phyloP scores from a whole-genome alignment of 495 filamentous ascomycete genomes.

The Penicillium longicatenatum region DNA sequence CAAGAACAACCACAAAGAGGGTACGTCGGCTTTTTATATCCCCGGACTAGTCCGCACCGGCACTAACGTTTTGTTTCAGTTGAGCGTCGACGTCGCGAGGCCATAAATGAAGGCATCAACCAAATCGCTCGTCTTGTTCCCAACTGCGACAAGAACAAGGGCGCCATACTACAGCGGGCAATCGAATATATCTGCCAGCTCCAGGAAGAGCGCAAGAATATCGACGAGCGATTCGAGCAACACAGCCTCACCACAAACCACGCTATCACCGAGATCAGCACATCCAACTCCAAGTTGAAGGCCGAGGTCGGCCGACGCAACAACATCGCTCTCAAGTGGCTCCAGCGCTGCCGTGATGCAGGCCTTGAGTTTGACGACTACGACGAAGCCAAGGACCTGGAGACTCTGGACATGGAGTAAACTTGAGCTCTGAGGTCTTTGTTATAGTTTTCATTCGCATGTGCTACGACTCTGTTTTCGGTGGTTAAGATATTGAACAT shows the following conservation, averaged over 20 bases:
- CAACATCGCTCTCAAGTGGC: slow-evolving; percentile 65
- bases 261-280: slow-evolving; percentile 86
- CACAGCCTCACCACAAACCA: slow-evolving; percentile 95
- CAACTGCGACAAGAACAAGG: slow-evolving; percentile 98
- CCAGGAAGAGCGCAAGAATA: slow-evolving; percentile 89
- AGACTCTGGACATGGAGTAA: slow-evolving; percentile 41
- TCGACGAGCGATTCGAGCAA: slow-evolving; percentile 95
- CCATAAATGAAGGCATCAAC: slow-evolving; percentile 99
- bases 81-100: slow-evolving; percentile 94
- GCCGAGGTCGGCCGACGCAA: slow-evolving; percentile 64
- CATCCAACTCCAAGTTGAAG: slow-evolving; percentile 89
- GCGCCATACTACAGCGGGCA: slow-evolving; percentile 90
- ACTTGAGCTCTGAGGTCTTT: slow-evolving; percentile 9
- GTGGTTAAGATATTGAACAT: slow-evolving; percentile 30
- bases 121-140: slow-evolving; percentile 97
- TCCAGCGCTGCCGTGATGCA: slow-evolving; percentile 75
- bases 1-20: slow-evolving; percentile 99
- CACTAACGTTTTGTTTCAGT: slow-evolving; percentile 53
- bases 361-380: slow-evolving; percentile 62
- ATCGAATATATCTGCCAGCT: slow-evolving; percentile 92
- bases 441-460: slow-evolving; percentile 19
- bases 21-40: slow-evolving; percentile 46
- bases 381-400: slow-evolving; percentile 46
- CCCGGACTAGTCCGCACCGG: slow-evolving; percentile 2
- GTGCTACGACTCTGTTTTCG: slow-evolving; percentile 34